Conservation (phyloP, 2,329 filamentous ascomycete species). For the Calonectria hawksworthii region DNA sequence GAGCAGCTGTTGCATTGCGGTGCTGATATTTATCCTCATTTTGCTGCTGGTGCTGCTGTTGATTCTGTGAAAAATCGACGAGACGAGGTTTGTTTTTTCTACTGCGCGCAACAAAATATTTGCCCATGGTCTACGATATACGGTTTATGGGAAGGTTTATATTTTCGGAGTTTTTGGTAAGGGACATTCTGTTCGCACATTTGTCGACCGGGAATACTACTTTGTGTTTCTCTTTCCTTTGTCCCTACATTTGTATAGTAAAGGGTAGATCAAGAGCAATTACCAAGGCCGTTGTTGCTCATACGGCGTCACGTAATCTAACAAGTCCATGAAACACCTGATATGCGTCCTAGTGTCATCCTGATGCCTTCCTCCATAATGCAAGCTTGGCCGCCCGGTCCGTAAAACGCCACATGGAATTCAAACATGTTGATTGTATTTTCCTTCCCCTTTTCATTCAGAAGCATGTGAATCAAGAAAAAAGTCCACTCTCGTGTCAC, state of each 20-base stretch:
- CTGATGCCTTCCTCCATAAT: conserved; percentile 18
- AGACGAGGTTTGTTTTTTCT: background rate
- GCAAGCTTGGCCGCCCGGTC: conserved; percentile 16
- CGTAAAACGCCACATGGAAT: conserved; percentile 37
- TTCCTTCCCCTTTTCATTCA: conserved; percentile 1
- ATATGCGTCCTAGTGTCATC: conserved; percentile 21
- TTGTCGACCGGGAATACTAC: conserved; percentile 26
- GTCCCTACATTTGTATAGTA: conserved; percentile 42
- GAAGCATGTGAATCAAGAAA: conserved; percentile 2
- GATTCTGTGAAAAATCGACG: conserved; percentile 61
- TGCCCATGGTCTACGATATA: conserved; percentile 22
- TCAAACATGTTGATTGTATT: conserved; percentile 15
- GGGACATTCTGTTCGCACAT: conserved; percentile 26
- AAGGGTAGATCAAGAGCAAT: conserved; percentile 41
- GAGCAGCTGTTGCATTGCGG: conserved; percentile 91
- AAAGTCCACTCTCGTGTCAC: background rate
- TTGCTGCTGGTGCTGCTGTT: conserved; percentile 85
- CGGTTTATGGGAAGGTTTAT: conserved; percentile 22
- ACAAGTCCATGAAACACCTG: conserved; percentile 40
- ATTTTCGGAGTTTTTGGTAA: conserved; percentile 37
- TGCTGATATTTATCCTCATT: conserved; percentile 90
- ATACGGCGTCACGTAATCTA: conserved; percentile 40
- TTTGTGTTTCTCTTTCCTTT: conserved; percentile 24
- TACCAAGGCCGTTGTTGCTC: conserved; percentile 24
- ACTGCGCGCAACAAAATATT: conserved; percentile 1